phyloP scores from a whole-genome alignment of 1,284 basidiomycete genomes.

The Ustilago nuda region DNA sequence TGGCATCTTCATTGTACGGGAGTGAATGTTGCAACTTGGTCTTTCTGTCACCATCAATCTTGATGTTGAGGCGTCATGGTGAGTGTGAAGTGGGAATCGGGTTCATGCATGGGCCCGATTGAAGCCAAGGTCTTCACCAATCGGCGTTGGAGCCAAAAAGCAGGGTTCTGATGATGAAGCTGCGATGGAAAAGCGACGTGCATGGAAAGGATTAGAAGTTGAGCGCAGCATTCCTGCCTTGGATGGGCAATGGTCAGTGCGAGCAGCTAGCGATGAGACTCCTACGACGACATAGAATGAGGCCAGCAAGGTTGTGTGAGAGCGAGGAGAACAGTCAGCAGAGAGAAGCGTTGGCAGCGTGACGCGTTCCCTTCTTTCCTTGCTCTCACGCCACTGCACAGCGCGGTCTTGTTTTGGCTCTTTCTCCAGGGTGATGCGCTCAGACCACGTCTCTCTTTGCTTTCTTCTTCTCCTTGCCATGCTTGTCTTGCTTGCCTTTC shows the following conservation, averaged over 20 bases:
- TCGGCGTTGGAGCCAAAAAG: not conserved
- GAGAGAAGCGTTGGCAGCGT: not conserved
- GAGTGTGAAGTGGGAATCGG: too few relatives aligned
- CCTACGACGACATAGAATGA: too few relatives aligned
- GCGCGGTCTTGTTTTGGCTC: not conserved
- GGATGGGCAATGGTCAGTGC: not conserved
- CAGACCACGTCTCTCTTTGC: constrained; percentile 5
- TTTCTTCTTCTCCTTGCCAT: not conserved
- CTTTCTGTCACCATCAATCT: not conserved
- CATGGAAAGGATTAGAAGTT: constrained; percentile 4
- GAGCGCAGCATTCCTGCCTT: not conserved
- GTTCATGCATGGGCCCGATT: not conserved
- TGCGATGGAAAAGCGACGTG: not conserved
- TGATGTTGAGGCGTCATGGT: not conserved
- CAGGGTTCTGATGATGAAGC: not conserved
- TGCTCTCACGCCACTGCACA: not conserved
- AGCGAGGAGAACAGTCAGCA: not conserved
- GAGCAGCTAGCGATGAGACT: not conserved
- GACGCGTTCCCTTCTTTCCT: constrained; percentile 7
- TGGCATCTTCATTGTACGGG: not conserved
- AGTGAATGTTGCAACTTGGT: not conserved
- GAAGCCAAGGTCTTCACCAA: too few relatives aligned
- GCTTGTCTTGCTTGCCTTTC: not conserved
- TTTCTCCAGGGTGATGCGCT: not conserved
- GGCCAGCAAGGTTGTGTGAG: not conserved